Percentiles rank a stretch among this genome's conserved stretches.
Evolutionary conservation across 306 rosid genomes (phyloP).

Genomic region (Gleditsia sinensis): DNA sequence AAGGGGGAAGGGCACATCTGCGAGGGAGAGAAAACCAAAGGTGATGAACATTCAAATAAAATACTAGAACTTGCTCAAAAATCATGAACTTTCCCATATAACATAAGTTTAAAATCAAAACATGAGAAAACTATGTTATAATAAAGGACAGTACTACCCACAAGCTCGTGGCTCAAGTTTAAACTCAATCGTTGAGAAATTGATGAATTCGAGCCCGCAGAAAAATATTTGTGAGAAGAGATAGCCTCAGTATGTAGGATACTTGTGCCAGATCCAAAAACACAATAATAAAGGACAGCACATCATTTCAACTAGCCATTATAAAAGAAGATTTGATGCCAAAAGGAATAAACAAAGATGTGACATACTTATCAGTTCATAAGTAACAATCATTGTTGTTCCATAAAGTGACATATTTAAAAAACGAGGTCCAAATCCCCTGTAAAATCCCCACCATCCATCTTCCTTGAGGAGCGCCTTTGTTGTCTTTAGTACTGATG

Average conservation of each 20-base stretch:
- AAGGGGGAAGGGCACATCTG: not conserved
- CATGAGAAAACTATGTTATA: not conserved
- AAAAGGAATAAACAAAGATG: not conserved
- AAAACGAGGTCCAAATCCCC: constrained; percentile 90
- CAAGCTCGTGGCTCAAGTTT: too few relatives aligned
- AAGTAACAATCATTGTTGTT: constrained; percentile 88
- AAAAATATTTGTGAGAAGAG: too few relatives aligned
- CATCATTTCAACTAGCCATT: constrained; percentile 25
- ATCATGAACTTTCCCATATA: not conserved
- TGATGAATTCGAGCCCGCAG: too few relatives aligned
- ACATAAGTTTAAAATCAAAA: constrained; percentile 18
- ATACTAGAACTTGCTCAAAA: not conserved
- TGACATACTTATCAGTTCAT: constrained; percentile 82
- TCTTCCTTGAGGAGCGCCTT: constrained; percentile 68
- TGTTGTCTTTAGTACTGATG: constrained; percentile 76
- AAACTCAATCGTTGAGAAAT: too few relatives aligned
- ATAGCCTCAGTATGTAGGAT: too few relatives aligned
- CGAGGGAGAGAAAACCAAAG: not conserved
- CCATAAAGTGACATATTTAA: constrained; percentile 88
- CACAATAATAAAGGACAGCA: not conserved
- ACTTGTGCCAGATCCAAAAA: too few relatives aligned
- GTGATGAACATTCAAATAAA: not conserved
- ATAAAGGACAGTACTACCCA: not conserved
- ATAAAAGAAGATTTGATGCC: not conserved
- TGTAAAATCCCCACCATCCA: constrained; percentile 92